A percentile compares a stretch with the other conserved stretches of the same genome.
Evolutionary conservation across 1,284 basidiomycete genomes (phyloP).

Genomic region (Volvariella surrecta): DNA sequence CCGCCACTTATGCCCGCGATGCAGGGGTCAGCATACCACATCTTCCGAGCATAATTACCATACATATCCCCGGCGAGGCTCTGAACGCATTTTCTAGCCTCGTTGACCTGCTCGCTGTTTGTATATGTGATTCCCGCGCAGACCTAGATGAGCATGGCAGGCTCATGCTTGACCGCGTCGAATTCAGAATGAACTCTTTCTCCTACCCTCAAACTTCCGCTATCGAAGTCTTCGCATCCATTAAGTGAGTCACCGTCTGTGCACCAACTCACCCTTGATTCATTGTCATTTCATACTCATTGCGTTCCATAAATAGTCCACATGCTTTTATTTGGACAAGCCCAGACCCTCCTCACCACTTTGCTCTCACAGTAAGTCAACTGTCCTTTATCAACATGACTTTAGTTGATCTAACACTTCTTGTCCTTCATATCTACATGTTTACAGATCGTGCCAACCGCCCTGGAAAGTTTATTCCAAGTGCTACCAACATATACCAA

Average conservation of each 20-base stretch:
- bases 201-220: conserved; percentile 26
- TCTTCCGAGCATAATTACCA: neutral
- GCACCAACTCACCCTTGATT: neutral
- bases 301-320: conserved; percentile 26
- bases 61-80: neutral
- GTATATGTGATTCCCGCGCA: neutral
- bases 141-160: conserved; percentile 16
- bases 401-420: conserved; percentile 1
- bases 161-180: conserved; percentile 24
- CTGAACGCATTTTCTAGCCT: neutral
- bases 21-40: neutral
- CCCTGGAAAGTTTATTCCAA: conserved; percentile 32
- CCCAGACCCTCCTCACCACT: conserved; percentile 51
- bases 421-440: too few relatives aligned
- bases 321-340: conserved; percentile 44
- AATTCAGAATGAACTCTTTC: conserved; percentile 36
- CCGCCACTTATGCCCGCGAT: too few relatives aligned
- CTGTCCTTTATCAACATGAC: conserved; percentile 4
- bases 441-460: conserved; percentile 37
- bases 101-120: neutral
- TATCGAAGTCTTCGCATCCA: conserved; percentile 27
- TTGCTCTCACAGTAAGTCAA: conserved; percentile 43
- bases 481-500: conserved; percentile 35
- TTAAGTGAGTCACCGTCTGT: conserved; percentile 27
- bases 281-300: neutral